These are phyloP conservation scores for Cymbopogon flexuosus DNA, from an alignment of 202 grass and related monocot genomes.

Conservation along the genomic window DNA sequence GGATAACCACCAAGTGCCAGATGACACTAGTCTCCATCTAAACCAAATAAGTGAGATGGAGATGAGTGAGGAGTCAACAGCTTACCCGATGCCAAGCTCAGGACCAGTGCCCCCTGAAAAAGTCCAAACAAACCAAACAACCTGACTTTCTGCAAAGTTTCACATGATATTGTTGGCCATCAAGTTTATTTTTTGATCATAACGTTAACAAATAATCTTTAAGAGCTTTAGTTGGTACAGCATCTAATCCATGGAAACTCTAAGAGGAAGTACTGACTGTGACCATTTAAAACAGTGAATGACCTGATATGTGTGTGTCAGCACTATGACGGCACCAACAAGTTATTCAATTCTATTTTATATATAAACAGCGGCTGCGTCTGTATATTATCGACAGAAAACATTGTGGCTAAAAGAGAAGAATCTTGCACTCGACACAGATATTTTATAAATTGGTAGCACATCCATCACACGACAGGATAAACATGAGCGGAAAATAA, in stretches of 20 bases:
- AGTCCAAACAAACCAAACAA: neutral
- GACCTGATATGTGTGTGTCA: neutral
- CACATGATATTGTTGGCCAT: neutral
- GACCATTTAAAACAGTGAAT: neutral
- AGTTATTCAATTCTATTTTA: neutral
- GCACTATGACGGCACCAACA: neutral
- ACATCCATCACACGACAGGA: neutral
- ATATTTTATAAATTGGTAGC: neutral
- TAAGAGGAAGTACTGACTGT: neutral
- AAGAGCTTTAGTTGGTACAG: neutral
- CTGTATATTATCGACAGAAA: neutral
- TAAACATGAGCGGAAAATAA: constrained; percentile 1
- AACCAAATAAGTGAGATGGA: neutral
- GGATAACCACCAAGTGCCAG: neutral
- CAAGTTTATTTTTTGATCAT: neutral
- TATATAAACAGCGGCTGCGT: neutral
- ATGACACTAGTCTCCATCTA: neutral
- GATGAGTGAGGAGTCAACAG: neutral
- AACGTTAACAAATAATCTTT: neutral
- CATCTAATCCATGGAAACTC: constrained; percentile 3
- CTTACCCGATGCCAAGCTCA: constrained; percentile 5
- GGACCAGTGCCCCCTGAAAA: neutral
- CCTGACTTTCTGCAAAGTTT: constrained; percentile 12
- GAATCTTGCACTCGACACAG: neutral
- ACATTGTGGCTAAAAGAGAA: neutral